Evolutionary conservation across 768 basidiomycete genomes (phyloP), one percentile per base, ranked within the genome.

Genomic region (Pisolithus tinctorius): DNA sequence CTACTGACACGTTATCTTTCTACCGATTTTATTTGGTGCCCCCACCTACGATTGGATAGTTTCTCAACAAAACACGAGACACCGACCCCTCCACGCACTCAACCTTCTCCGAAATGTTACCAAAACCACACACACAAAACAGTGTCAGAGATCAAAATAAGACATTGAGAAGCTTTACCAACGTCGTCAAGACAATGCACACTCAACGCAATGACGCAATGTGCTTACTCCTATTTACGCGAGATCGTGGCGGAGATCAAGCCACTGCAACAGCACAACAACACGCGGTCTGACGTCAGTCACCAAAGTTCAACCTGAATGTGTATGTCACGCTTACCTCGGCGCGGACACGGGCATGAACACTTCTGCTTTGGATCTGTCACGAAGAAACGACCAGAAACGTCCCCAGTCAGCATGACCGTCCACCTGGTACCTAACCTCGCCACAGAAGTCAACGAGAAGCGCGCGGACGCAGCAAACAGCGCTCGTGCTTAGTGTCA

Each of bases 271-370:
- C 34, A 57, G n/a, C n/a, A 31, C 27, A 37, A 9, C 34, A 45
- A 45, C 59, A 53, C 54, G 52, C 54, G 39, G 23, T 42, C 36
- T 65, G 66, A 71, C 66, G 63, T 63, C 60, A 61, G 58, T 55
- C 58, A 51, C 30, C 49, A 44, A 46, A 40, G 34, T 45, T 43
- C 20, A 46, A 17, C 47, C 39, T 36, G 34, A 48, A 38, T 56
- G 61, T 64, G 63, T 34, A 34, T 60, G 64, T 62, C 29, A 6
- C 40, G 64, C 80, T 60, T 58, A 88, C 88, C 88, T 90, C 20
- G 93, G 92, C n/a, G 88, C 87, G 34, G 85, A 77, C 53, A 91
- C 71, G 45, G 93, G 91, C 54, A 82, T 74, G 69, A 94, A 95
- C 25, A 96, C 93, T 66, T 95, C 92, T 16, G 90, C 91, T 14